phyloP scores from a whole-genome alignment of 306 rosid species.

The Quercus ilex region DNA sequence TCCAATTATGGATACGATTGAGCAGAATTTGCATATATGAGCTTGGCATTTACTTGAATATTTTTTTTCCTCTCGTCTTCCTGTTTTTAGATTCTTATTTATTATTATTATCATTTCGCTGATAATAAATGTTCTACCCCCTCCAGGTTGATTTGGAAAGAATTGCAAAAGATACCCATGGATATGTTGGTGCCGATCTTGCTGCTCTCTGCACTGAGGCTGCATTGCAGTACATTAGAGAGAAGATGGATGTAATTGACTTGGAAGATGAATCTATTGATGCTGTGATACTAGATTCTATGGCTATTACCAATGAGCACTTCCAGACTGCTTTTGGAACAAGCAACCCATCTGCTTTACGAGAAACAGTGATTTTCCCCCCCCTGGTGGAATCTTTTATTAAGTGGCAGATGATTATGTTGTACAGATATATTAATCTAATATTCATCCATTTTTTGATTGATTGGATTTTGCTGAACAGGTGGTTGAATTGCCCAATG shows the following conservation, averaged over 20 bases:
- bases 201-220: slow-evolving; percentile 80
- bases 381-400: neutral
- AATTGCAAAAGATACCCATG: slow-evolving; percentile 59
- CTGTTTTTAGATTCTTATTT: neutral
- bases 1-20: neutral
- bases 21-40: neutral
- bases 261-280: slow-evolving; percentile 68
- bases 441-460: neutral
- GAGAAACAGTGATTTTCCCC: slow-evolving; percentile 53
- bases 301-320: slow-evolving; percentile 66
- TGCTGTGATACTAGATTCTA: slow-evolving; percentile 59
- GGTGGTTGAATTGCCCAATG: slow-evolving; percentile 63
- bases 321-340: slow-evolving; percentile 71
- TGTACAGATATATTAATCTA: neutral
- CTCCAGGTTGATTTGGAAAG: slow-evolving; percentile 55
- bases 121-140: neutral
- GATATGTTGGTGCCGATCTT: slow-evolving; percentile 72
- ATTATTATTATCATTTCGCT: neutral
- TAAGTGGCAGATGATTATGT: neutral
- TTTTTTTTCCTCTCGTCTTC: neutral
- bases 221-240: slow-evolving; percentile 68
- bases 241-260: slow-evolving; percentile 68
- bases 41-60: neutral
- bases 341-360: slow-evolving; percentile 71
- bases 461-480: slow-evolving; percentile 11